A percentile compares a stretch with the other conserved stretches of the same genome.
phyloP scores from a whole-genome alignment of 108 stramenopile species.

The Bacterosira constricta region DNA sequence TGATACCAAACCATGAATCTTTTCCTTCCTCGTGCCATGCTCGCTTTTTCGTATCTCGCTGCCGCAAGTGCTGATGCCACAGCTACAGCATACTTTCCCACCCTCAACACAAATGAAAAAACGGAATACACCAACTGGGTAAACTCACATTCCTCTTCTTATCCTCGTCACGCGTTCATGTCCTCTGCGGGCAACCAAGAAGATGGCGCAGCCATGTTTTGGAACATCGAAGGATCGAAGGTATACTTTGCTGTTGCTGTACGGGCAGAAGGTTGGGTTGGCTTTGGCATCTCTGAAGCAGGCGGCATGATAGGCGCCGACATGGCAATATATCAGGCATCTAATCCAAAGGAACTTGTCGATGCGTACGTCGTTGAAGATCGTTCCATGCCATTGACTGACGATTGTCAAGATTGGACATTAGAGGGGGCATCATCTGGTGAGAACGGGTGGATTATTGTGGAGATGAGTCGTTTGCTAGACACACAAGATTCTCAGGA shows the following conservation, averaged over 20 bases:
- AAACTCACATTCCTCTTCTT: no score
- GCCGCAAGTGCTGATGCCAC: not conserved
- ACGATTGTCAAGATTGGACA: conserved; percentile 61
- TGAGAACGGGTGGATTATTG: conserved; percentile 51
- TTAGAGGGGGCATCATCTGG: conserved; percentile 1
- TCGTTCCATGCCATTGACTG: conserved; percentile 7
- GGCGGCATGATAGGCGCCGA: conserved; percentile 40
- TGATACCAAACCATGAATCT: no score
- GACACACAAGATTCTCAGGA: conserved; percentile 62
- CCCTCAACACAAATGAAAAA: no score
- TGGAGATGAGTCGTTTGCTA: conserved; percentile 55
- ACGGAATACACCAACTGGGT: no score
- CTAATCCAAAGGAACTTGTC: conserved; percentile 25
- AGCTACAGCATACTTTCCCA: no score
- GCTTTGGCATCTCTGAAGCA: conserved; percentile 32
- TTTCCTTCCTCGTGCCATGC: not conserved
- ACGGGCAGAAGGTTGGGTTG: conserved; percentile 30
- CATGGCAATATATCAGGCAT: conserved; percentile 8
- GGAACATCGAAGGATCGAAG: conserved; percentile 15
- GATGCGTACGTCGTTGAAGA: conserved; percentile 55
- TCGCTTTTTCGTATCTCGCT: not conserved
- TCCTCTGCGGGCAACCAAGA: not conserved
- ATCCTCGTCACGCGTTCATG: not conserved
- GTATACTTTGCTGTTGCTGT: conserved; percentile 27
- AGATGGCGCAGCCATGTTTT: conserved; percentile 23